Evolutionary conservation across 2,329 filamentous ascomycete genomes (phyloP).

Genomic region (Dactylellina leptospora): DNA sequence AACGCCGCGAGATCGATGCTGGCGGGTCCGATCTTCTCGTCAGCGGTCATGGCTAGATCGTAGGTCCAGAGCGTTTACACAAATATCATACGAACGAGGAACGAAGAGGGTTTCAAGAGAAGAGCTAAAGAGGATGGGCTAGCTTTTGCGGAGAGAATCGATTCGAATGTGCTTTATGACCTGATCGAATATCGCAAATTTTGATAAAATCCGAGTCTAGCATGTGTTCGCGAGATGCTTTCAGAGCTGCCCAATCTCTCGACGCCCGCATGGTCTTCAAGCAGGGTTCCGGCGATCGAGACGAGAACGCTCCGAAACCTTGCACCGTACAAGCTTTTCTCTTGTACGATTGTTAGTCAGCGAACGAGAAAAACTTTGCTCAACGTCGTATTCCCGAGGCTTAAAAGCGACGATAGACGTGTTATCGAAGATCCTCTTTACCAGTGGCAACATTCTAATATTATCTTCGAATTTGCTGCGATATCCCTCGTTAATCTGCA

Average conservation of each 20-base stretch:
- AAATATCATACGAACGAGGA: conserved; percentile 11
- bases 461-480: too few relatives aligned
- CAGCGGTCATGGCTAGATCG: conserved; percentile 23
- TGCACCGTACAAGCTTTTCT: not conserved
- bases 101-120: too few relatives aligned
- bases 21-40: not conserved
- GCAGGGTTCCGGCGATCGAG: conserved; percentile 13
- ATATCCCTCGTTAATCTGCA: too few relatives aligned
- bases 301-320: not conserved
- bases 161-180: not conserved
- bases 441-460: too few relatives aligned
- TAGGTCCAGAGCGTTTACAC: too few relatives aligned
- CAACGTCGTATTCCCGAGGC: too few relatives aligned
- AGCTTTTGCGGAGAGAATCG: too few relatives aligned
- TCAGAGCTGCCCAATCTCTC: conserved; percentile 40
- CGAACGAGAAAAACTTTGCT: not conserved
- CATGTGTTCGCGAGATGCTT: conserved; percentile 40
- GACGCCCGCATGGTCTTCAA: not conserved
- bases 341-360: not conserved
- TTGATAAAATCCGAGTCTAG: conserved; percentile 16
- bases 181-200: not conserved
- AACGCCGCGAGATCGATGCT: conserved; percentile 41
- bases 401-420: too few relatives aligned
- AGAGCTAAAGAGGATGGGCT: too few relatives aligned
- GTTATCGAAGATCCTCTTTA: too few relatives aligned